phyloP scores from a whole-genome alignment of 192 early-diverging fungal species.

The Rhizophagus sp. region DNA sequence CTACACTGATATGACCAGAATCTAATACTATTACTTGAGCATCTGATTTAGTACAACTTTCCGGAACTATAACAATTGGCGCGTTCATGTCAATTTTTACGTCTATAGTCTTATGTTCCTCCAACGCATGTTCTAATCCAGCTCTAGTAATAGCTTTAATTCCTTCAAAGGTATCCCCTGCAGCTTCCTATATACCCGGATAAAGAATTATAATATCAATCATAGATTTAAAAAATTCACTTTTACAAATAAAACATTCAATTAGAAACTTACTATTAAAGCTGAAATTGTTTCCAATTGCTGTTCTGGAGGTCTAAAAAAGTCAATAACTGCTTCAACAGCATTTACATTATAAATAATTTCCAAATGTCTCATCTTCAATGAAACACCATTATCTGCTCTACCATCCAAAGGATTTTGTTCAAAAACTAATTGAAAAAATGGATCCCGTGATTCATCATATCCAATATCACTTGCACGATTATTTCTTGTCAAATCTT shows the following conservation, averaged over 20 bases:
- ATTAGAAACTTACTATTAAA: slow-evolving; percentile 47
- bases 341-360: slow-evolving; percentile 85
- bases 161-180: slow-evolving; percentile 84
- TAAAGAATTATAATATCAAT: slow-evolving; percentile 1
- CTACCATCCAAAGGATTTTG: slow-evolving; percentile 87
- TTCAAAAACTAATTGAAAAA: slow-evolving; percentile 80
- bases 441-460: slow-evolving; percentile 41
- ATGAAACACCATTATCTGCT: slow-evolving; percentile 80
- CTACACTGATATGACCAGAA: slow-evolving; percentile 88
- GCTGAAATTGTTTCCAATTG: slow-evolving; percentile 76
- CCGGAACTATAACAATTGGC: slow-evolving; percentile 90
- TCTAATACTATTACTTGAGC: slow-evolving; percentile 83
- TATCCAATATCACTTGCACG: slow-evolving; percentile 3
- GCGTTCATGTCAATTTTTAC: slow-evolving; percentile 95
- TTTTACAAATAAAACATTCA: background rate
- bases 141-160: slow-evolving; percentile 87
- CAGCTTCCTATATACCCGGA: slow-evolving; percentile 51
- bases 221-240: no score
- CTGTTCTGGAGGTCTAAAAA: slow-evolving; percentile 79
- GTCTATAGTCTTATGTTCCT: slow-evolving; percentile 87
- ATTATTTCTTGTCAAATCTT: slow-evolving; percentile 30
- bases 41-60: slow-evolving; percentile 56
- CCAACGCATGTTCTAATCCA: slow-evolving; percentile 81
- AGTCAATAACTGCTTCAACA: slow-evolving; percentile 72
- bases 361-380: slow-evolving; percentile 88